Base-by-base conservation (phyloP, 345 rosid genomes). In the Hypericum androsaemum region DNA sequence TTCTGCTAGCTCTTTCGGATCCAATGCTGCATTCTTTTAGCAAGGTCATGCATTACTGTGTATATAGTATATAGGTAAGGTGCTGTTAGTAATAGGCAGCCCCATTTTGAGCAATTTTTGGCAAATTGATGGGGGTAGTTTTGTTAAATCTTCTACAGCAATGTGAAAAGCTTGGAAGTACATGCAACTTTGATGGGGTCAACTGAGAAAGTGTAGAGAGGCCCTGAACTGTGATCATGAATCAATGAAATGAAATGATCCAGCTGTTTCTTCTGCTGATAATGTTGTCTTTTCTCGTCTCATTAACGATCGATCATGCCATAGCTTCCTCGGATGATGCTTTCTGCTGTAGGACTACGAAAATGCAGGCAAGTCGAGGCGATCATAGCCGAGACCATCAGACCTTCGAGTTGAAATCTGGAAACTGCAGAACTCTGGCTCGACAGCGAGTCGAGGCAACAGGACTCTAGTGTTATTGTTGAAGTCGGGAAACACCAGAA, bases 91-190 rank as follows among this genome's bases (percentile, higher is more conserved):
- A 1, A 70, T 56, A 61, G 63, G 49, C 45, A 39, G 45, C 84
- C 84, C 85, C 46, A 65, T 66, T 38, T 69, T 66, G 22, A 71
- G 83, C 83, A 62, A 47, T 77, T 79, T 82, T 75, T 69, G 69
- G 83, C 84, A 71, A 68, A 73, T 65, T 66, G 73, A 61, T 58
- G 74, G 89, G 92, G 79, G 48, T 63, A 56, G 58, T 59, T 54
- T 59, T 50, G 28, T 48, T 38, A 40, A 43, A 45, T 43, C 14
- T 43, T 43, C 7, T 12, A 6, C 6, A 43, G 47, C 47, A 22
- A 16, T 53, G 39, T 65, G 22, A 43, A n/a, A n/a, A 36, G 6
- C 41, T 39, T n/a, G 32, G 9, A 48, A 32, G 57, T 61, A 62
- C 61, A 38, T 47, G 53, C 56, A 45, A 37, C 15, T 64, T 47